Evolutionary conservation across 345 rosid species (phyloP).

Genomic region (Nasturtium officinale): DNA sequence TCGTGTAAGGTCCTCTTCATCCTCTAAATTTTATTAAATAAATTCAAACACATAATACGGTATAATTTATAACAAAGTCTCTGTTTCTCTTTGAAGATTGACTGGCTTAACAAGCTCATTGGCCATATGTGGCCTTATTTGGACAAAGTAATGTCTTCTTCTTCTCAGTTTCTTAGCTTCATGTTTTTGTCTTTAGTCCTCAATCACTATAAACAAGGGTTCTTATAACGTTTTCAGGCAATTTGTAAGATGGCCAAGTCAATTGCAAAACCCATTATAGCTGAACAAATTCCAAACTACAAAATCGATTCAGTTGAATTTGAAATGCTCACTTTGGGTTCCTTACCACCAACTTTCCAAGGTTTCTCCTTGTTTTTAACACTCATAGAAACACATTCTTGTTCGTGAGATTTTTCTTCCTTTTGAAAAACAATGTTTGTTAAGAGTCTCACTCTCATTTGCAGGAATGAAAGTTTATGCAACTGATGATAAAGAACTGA

Average conservation of each 20-base stretch:
- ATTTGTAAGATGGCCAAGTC: constrained; percentile 70
- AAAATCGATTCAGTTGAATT: constrained; percentile 91
- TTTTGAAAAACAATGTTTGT: background rate
- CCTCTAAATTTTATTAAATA: background rate
- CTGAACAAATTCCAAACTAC: constrained; percentile 84
- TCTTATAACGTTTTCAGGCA: constrained; percentile 54
- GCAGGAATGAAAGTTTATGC: constrained; percentile 90
- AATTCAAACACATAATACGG: background rate
- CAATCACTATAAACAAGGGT: constrained; percentile 11
- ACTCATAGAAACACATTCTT: constrained; percentile 1
- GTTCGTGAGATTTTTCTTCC: constrained; percentile 7
- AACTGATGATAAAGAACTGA: constrained; percentile 93
- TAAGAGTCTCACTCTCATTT: constrained; percentile 4
- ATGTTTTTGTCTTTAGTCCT: constrained; percentile 24
- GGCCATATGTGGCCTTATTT: constrained; percentile 90
- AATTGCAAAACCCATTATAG: constrained; percentile 83
- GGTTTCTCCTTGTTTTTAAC: constrained; percentile 49
- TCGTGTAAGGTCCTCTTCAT: constrained; percentile 61
- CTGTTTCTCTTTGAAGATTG: constrained; percentile 58
- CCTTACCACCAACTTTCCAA: constrained; percentile 84
- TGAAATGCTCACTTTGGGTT: constrained; percentile 79
- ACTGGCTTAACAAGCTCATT: constrained; percentile 87
- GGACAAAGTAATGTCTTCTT: constrained; percentile 59
- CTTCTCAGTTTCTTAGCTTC: constrained; percentile 17
- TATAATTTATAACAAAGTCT: constrained; percentile 4